A percentile compares a stretch with the other conserved stretches of the same genome.
phyloP scores from a whole-genome alignment of 148 eudicot species.

The Gaultheria prostrata region DNA sequence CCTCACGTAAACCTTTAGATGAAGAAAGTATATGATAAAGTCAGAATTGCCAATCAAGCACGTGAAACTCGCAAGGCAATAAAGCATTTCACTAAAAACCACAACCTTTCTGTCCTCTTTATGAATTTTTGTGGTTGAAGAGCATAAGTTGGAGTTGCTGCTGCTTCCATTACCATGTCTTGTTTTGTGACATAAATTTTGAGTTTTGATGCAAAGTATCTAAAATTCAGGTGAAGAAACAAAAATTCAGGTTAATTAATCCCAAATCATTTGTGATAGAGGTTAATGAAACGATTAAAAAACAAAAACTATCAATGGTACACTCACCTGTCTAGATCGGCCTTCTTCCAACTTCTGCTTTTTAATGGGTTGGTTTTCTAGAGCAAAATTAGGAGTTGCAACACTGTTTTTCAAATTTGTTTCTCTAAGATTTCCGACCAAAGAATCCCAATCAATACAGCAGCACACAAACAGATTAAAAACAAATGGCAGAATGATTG shows the following conservation, averaged over 20 bases:
- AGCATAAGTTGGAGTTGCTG: constrained; percentile 31
- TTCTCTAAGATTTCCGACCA: constrained; percentile 27
- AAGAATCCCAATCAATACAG: neutral
- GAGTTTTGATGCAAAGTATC: constrained; percentile 71
- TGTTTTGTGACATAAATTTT: constrained; percentile 67
- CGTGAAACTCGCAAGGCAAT: neutral
- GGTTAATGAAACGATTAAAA: neutral
- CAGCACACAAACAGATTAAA: neutral
- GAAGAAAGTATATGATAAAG: constrained; percentile 11
- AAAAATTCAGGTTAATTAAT: neutral
- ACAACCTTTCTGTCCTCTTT: constrained; percentile 79
- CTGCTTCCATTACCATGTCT: constrained; percentile 34
- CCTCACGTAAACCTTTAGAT: constrained; percentile 59
- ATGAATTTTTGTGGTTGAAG: constrained; percentile 39
- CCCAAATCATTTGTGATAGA: neutral
- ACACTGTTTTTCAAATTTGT: constrained; percentile 31
- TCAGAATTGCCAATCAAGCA: constrained; percentile 5
- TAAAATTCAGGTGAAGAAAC: constrained; percentile 20
- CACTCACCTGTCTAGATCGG: constrained; percentile 56
- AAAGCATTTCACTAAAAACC: neutral
- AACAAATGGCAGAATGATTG: neutral
- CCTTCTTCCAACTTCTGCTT: constrained; percentile 88
- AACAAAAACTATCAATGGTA: neutral
- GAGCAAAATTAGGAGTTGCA: constrained; percentile 70
- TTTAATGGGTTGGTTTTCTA: constrained; percentile 89